phyloP scores from a whole-genome alignment of 164 flowering plant species.

The Kingdonia uniflora region DNA sequence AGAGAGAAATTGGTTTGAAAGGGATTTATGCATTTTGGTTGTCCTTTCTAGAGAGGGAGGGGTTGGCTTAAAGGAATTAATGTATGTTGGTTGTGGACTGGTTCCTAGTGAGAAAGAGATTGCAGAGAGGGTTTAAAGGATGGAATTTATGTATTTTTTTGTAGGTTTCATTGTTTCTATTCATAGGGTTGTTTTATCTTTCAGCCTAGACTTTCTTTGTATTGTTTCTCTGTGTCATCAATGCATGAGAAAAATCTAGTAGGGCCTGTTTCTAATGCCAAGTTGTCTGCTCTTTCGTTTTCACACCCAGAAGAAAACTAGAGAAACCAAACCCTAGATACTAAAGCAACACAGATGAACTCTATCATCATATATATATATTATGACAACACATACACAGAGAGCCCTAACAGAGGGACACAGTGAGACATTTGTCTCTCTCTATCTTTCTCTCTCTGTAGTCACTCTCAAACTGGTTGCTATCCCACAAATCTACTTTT shows the following conservation, averaged over 20 bases:
- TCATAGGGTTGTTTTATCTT: background rate
- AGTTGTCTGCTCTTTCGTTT: conserved; percentile 3
- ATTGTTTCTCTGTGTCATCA: too few species aligned
- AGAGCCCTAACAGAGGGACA: background rate
- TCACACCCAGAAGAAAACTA: background rate
- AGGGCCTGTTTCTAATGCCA: background rate
- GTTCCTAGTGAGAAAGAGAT: too few species aligned
- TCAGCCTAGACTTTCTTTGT: background rate
- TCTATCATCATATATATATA: too few species aligned
- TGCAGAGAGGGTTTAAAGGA: too few species aligned
- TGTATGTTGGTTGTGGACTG: too few species aligned
- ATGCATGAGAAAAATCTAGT: background rate
- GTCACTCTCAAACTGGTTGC: conserved; percentile 11
- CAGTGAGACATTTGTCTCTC: background rate
- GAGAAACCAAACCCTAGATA: conserved; percentile 7
- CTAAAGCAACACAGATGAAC: conserved; percentile 1
- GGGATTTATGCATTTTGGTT: too few species aligned
- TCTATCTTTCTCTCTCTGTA: background rate
- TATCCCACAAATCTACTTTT: conserved; percentile 8
- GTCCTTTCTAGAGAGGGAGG: too few species aligned
- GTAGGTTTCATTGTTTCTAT: background rate
- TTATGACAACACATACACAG: background rate
- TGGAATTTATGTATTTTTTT: too few species aligned
- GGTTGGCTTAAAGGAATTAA: too few species aligned
- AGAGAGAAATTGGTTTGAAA: too few species aligned